Conservation (phyloP, 1,139 yeast species). For the Candida glucosophila region DNA sequence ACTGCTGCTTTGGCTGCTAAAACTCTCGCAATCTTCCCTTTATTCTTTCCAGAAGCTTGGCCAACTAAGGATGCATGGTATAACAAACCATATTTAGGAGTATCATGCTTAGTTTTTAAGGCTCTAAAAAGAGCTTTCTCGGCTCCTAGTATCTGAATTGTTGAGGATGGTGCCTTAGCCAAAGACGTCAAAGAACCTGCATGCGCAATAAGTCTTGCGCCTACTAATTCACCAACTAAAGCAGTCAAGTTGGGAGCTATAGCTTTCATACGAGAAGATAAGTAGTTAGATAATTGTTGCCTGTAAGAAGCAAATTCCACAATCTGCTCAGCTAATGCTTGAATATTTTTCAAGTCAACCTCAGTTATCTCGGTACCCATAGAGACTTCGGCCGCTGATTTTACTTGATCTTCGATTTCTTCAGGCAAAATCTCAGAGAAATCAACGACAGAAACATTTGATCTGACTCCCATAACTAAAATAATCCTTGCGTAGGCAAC, state of each 20-base stretch:
- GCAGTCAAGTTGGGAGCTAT: slow-evolving; percentile 97
- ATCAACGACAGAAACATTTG: slow-evolving; percentile 85
- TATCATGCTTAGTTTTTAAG: slow-evolving; percentile 94
- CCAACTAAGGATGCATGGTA: slow-evolving; percentile 97
- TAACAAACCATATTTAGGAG: slow-evolving; percentile 96
- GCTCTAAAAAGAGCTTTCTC: slow-evolving; percentile 99
- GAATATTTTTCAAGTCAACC: slow-evolving; percentile 83
- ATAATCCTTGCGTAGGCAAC: slow-evolving; percentile 91
- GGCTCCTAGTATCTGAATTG: slow-evolving; percentile 97
- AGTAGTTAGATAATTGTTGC: slow-evolving; percentile 75
- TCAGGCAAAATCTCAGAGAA: slow-evolving; percentile 89
- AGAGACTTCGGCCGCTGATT: slow-evolving; percentile 87
- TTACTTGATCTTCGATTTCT: slow-evolving; percentile 74
- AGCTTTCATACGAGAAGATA: slow-evolving; percentile 92
- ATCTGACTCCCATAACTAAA: slow-evolving; percentile 88
- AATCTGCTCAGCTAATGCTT: slow-evolving; percentile 89
- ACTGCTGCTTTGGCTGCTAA: slow-evolving; percentile 98
- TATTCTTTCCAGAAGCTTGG: slow-evolving; percentile 92
- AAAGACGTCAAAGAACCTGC: slow-evolving; percentile 95
- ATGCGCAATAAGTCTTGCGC: slow-evolving; percentile 96
- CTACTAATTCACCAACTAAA: slow-evolving; percentile 95
- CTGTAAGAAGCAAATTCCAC: slow-evolving; percentile 91
- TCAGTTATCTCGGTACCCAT: slow-evolving; percentile 99
- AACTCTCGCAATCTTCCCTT: slow-evolving; percentile 98
- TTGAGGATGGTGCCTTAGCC: slow-evolving; percentile 97